These are phyloP conservation scores for Phaseolus coccineus DNA, from an alignment of 331 rosid species.

Conservation along the genomic window DNA sequence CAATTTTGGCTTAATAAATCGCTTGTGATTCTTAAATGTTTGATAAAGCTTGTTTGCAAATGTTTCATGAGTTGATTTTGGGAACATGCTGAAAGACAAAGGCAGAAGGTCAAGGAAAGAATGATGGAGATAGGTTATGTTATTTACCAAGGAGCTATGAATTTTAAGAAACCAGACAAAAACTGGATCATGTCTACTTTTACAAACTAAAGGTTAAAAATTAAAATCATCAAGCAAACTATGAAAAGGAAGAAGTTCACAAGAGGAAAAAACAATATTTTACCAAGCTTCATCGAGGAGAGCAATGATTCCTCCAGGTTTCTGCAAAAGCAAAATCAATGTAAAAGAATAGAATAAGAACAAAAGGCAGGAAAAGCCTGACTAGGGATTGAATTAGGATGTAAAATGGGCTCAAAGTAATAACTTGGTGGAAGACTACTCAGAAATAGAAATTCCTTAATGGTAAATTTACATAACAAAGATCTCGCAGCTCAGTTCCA, in stretches of 20 bases:
- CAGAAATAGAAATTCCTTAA: slow-evolving; percentile 27
- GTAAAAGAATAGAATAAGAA: slow-evolving; percentile 32
- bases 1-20: slow-evolving; percentile 95
- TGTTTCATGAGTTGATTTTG: slow-evolving; percentile 99
- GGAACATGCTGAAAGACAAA: slow-evolving; percentile 87
- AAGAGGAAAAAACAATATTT: slow-evolving; percentile 33
- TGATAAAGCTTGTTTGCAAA: slow-evolving; percentile 97
- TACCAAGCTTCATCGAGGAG: slow-evolving; percentile 99
- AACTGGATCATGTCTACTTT: slow-evolving; percentile 39
- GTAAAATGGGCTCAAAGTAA: slow-evolving; percentile 37
- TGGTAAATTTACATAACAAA: slow-evolving; percentile 21
- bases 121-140: slow-evolving; percentile 32
- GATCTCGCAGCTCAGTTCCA: slow-evolving; percentile 1
- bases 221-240: slow-evolving; percentile 37
- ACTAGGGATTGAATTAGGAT: slow-evolving; percentile 14
- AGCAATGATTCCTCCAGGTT: slow-evolving; percentile 97
- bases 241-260: slow-evolving; percentile 32
- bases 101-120: slow-evolving; percentile 33
- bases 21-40: slow-evolving; percentile 84
- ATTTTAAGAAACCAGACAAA: slow-evolving; percentile 42
- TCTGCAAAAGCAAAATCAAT: slow-evolving; percentile 61
- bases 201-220: slow-evolving; percentile 17
- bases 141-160: slow-evolving; percentile 38
- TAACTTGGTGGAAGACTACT: slow-evolving; percentile 27
- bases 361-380: slow-evolving; percentile 31